Percentiles rank a stretch among this genome's conserved stretches.
These are phyloP conservation scores for Ogataea kodamae DNA, from an alignment of 805 yeast genomes.

Conservation along the genomic window DNA sequence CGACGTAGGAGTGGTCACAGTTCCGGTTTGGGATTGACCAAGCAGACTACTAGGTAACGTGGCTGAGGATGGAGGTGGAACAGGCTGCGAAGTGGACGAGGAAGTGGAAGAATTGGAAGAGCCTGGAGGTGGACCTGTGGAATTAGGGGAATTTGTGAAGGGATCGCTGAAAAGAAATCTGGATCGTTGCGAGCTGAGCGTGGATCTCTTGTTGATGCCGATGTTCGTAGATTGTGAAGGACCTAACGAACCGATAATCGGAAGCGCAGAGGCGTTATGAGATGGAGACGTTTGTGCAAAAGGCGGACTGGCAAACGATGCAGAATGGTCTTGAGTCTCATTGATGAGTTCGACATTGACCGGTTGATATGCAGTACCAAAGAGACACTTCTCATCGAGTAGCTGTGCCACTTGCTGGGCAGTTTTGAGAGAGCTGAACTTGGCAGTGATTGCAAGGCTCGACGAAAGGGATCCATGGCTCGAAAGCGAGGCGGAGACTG, in stretches of 20 bases:
- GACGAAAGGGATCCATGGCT: constrained; percentile 18
- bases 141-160: constrained; percentile 27
- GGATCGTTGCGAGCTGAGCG: constrained; percentile 58
- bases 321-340: constrained; percentile 19
- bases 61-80: constrained; percentile 13
- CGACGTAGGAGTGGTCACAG: constrained; percentile 36
- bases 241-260: constrained; percentile 13
- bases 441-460: constrained; percentile 40
- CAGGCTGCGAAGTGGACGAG: constrained; percentile 15
- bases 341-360: constrained; percentile 40
- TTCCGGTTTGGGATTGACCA: constrained; percentile 13
- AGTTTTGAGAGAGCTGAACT: constrained; percentile 40
- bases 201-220: constrained; percentile 42
- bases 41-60: constrained; percentile 11
- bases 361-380: constrained; percentile 47
- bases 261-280: constrained; percentile 15
- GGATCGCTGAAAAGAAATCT: constrained; percentile 71
- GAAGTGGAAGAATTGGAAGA: constrained; percentile 15
- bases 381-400: constrained; percentile 41
- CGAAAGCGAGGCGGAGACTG: constrained; percentile 17
- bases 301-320: constrained; percentile 16
- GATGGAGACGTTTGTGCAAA: constrained; percentile 18
- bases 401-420: constrained; percentile 42
- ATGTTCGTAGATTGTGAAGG: constrained; percentile 10
- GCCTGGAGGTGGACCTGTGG: constrained; percentile 16